Conservation (phyloP, 768 basidiomycete genomes). For the Dendrothele bispora region DNA sequence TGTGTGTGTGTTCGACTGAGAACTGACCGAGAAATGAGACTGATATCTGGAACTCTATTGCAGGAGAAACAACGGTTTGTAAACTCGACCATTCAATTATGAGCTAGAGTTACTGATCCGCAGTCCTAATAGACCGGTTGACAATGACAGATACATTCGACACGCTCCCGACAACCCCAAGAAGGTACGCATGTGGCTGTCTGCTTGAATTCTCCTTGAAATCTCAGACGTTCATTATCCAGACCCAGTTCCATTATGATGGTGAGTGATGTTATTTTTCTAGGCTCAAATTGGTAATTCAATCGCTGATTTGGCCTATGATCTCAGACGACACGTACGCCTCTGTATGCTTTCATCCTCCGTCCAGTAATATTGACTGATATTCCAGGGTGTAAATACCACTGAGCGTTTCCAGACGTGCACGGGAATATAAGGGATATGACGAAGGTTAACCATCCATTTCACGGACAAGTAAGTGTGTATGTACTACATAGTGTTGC, state of each 20-base stretch:
- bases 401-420: too few relatives aligned
- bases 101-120: conserved; percentile 9
- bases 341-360: conserved; percentile 6
- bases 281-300: too few relatives aligned
- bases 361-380: too few relatives aligned
- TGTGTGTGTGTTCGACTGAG: conserved; percentile 22
- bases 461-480: too few relatives aligned
- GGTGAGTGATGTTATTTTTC: too few relatives aligned
- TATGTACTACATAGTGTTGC: too few relatives aligned
- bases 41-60: conserved; percentile 17
- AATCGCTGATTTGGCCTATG: too few relatives aligned
- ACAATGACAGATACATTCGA: conserved; percentile 81
- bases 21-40: too few relatives aligned
- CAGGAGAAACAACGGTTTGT: conserved; percentile 66
- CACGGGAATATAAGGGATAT: too few relatives aligned
- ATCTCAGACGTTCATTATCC: conserved; percentile 8
- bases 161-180: conserved; percentile 83
- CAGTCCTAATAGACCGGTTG: conserved; percentile 57
- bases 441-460: too few relatives aligned
- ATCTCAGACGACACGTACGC: conserved; percentile 62
- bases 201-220: too few relatives aligned
- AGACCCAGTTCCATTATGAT: conserved; percentile 84
- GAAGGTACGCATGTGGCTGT: conserved; percentile 50
- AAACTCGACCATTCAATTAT: neutral
- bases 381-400: too few relatives aligned